Percentiles rank a stretch among this genome's conserved stretches.
phyloP scores from a whole-genome alignment of 2,329 filamentous ascomycete species.

The Claviceps pusilla region DNA sequence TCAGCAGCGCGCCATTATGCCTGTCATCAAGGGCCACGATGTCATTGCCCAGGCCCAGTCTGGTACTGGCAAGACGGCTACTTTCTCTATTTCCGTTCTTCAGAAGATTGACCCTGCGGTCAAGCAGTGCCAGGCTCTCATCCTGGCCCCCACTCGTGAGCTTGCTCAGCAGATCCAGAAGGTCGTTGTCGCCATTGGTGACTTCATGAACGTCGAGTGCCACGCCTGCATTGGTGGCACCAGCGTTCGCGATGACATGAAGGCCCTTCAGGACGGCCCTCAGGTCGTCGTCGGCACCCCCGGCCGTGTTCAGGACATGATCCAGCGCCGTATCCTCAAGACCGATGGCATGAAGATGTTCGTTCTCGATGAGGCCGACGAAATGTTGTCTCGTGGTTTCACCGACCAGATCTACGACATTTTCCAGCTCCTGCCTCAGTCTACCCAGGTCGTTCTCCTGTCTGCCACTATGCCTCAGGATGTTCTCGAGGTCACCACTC shows the following conservation, averaged over 20 bases:
- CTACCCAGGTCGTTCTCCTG: slow-evolving; percentile 93
- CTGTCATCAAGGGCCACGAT: slow-evolving; percentile 99
- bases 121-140: slow-evolving; percentile 95
- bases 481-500: slow-evolving; percentile 97
- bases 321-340: slow-evolving; percentile 91
- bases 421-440: slow-evolving; percentile 96
- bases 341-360: slow-evolving; percentile 99
- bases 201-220: slow-evolving; percentile 99
- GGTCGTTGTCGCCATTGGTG: slow-evolving; percentile 94
- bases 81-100: slow-evolving; percentile 96
- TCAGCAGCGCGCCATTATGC: slow-evolving; percentile 99
- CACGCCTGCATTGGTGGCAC: slow-evolving; percentile 99
- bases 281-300: slow-evolving; percentile 97
- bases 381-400: slow-evolving; percentile 99
- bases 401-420: slow-evolving; percentile 99
- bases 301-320: slow-evolving; percentile 99
- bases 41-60: slow-evolving; percentile 99
- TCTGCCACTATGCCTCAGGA: slow-evolving; percentile 99
- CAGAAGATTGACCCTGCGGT: slow-evolving; percentile 94
- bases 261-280: slow-evolving; percentile 86
- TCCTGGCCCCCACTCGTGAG: slow-evolving; percentile 95
- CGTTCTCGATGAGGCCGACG: slow-evolving; percentile 96
- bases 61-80: slow-evolving; percentile 98
- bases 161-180: slow-evolving; percentile 99
- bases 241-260: slow-evolving; percentile 96